phyloP scores from a whole-genome alignment of 148 eudicot genomes.

The Camellia lanceoleosa region DNA sequence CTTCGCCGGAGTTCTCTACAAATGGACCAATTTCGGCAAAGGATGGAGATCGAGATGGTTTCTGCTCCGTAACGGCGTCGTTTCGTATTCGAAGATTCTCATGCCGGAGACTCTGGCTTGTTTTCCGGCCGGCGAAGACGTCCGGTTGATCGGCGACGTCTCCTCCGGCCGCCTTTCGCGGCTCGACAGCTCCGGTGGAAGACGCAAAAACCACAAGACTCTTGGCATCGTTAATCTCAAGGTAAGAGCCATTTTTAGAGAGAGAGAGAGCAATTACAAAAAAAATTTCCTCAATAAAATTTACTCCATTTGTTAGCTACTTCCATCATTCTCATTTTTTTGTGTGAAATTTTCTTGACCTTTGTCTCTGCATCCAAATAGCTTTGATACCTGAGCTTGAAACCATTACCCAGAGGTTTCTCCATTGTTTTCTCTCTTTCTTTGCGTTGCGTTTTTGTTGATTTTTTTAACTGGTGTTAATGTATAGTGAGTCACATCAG shows the following conservation, averaged over 20 bases:
- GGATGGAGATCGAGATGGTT: conserved; percentile 96
- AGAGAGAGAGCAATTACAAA: background rate
- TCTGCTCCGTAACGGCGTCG: conserved; percentile 53
- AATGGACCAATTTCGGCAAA: conserved; percentile 82
- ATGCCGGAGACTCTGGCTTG: conserved; percentile 35
- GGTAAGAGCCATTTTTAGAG: conserved; percentile 33
- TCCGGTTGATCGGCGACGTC: conserved; percentile 53
- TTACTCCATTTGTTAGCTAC: conserved; percentile 1
- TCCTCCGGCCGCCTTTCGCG: conserved; percentile 36
- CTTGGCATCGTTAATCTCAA: conserved; percentile 64
- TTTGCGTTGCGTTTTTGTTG: background rate
- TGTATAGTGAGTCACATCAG: conserved; percentile 69
- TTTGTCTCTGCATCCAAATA: conserved; percentile 14
- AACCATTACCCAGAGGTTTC: background rate
- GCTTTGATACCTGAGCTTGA: conserved; percentile 32
- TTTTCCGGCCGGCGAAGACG: conserved; percentile 35
- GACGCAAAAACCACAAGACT: conserved; percentile 28
- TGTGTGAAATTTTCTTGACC: too few species aligned
- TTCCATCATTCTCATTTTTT: background rate
- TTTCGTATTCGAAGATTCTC: conserved; percentile 58
- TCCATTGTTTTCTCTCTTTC: background rate
- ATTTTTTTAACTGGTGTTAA: conserved; percentile 35
- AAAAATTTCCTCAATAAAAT: conserved; percentile 16
- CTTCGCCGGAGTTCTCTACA: conserved; percentile 66
- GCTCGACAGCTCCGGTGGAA: conserved; percentile 31